These are phyloP conservation scores for Helicosporidium sp. DNA, from an alignment of 139 green algal genomes.

Conservation along the genomic window DNA sequence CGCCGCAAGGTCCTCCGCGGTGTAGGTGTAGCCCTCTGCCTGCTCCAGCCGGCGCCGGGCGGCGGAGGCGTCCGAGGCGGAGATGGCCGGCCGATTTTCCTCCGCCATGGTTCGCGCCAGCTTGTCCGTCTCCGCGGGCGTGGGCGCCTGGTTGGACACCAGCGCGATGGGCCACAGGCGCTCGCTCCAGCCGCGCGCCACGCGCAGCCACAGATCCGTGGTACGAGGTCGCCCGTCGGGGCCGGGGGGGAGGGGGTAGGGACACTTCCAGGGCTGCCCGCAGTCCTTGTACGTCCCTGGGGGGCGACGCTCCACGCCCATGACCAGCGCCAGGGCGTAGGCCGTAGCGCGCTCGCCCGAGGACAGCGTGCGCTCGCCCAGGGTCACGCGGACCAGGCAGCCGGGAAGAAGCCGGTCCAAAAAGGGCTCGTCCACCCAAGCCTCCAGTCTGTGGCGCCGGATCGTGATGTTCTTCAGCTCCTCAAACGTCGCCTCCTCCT, in stretches of 20 bases:
- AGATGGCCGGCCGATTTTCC: not conserved
- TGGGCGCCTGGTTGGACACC: slow-evolving; percentile 28
- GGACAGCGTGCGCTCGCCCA: not conserved
- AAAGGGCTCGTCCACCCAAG: slow-evolving; percentile 35
- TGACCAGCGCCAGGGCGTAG: slow-evolving; percentile 21
- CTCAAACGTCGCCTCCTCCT: slow-evolving; percentile 23
- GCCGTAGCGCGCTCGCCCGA: not conserved
- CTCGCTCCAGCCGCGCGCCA: slow-evolving; percentile 14
- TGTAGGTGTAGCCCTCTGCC: too few relatives aligned
- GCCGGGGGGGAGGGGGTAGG: slow-evolving; percentile 12
- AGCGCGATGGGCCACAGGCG: slow-evolving; percentile 13
- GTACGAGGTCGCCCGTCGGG: too few relatives aligned
- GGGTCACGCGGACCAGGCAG: slow-evolving; percentile 15
- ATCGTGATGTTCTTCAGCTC: slow-evolving; percentile 23
- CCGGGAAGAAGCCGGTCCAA: slow-evolving; percentile 23
- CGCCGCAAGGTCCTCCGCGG: too few relatives aligned
- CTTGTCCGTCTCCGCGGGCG: slow-evolving; percentile 19
- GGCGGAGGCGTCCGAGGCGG: not conserved
- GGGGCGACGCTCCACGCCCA: slow-evolving; percentile 14
- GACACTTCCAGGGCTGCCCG: slow-evolving; percentile 11
- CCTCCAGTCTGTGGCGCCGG: slow-evolving; percentile 24
- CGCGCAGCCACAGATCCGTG: slow-evolving; percentile 23
- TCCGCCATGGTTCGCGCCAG: slow-evolving; percentile 8
- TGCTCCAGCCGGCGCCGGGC: not conserved
- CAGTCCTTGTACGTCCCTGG: slow-evolving; percentile 23